Percentiles rank a stretch among this genome's conserved stretches.
Evolutionary conservation across 176 grass and related monocot genomes (phyloP).

Genomic region (Thalia dealbata): DNA sequence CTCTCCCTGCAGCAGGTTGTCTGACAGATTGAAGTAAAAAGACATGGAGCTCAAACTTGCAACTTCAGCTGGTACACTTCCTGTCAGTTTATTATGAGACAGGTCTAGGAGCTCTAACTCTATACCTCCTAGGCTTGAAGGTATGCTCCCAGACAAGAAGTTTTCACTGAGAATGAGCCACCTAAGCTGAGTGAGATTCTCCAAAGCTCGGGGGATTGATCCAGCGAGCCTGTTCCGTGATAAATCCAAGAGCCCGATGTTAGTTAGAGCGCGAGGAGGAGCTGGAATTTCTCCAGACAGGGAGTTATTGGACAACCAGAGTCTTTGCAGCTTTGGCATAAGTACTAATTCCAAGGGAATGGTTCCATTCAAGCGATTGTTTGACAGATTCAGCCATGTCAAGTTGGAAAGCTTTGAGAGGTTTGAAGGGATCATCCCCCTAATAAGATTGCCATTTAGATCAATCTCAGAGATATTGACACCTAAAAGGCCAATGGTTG

Average conservation of each 20-base stretch:
- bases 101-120: slow-evolving; percentile 9
- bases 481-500: slow-evolving; percentile 1
- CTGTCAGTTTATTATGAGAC: slow-evolving; percentile 15
- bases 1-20: slow-evolving; percentile 11
- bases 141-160: slow-evolving; percentile 18
- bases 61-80: slow-evolving; percentile 15
- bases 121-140: background rate
- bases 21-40: slow-evolving; percentile 21
- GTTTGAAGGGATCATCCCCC: slow-evolving; percentile 12
- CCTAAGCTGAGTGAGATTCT: background rate
- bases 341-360: slow-evolving; percentile 17
- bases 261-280: background rate
- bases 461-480: slow-evolving; percentile 14
- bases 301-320: slow-evolving; percentile 16
- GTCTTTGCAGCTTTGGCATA: slow-evolving; percentile 9
- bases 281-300: slow-evolving; percentile 9
- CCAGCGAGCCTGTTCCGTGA: slow-evolving; percentile 29
- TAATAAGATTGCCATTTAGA: slow-evolving; percentile 6
- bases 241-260: slow-evolving; percentile 21
- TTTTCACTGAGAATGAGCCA: slow-evolving; percentile 14
- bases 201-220: slow-evolving; percentile 7
- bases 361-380: slow-evolving; percentile 18
- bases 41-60: slow-evolving; percentile 18
- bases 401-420: slow-evolving; percentile 10
- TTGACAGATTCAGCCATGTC: slow-evolving; percentile 5